Evolutionary conservation across 345 rosid genomes (phyloP).

Genomic region (Corchorus olitorius): DNA sequence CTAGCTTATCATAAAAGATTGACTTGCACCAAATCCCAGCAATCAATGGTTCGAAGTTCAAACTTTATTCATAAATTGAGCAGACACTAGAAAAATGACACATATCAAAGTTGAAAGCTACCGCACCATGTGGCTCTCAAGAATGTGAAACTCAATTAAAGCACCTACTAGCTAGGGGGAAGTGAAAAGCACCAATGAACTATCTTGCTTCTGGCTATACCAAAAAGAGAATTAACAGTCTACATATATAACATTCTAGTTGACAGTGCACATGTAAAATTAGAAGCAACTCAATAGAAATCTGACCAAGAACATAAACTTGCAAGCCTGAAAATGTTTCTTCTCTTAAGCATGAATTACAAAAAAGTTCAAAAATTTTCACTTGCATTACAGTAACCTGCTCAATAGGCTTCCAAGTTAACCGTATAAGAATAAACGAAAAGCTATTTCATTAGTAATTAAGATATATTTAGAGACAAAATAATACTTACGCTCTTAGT

Average conservation of each 20-base stretch:
- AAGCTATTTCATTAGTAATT: background rate
- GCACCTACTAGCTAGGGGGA: background rate
- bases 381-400: background rate
- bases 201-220: background rate
- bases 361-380: background rate
- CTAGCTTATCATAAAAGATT: background rate
- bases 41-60: background rate
- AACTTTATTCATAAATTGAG: background rate
- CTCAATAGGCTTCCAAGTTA: background rate
- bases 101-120: background rate
- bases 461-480: background rate
- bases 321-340: background rate
- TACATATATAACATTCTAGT: background rate
- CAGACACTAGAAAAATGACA: background rate
- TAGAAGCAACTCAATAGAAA: background rate
- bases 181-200: background rate
- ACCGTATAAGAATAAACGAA: background rate
- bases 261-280: background rate
- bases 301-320: background rate
- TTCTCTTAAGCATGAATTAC: background rate
- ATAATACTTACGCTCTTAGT: slow-evolving; percentile 41
- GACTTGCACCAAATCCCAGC: background rate
- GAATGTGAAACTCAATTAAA: background rate
- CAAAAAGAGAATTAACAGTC: background rate
- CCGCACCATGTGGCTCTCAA: background rate